These are phyloP conservation scores for Lophiotrema nucula DNA, from an alignment of 495 filamentous ascomycete species.

Conservation along the genomic window DNA sequence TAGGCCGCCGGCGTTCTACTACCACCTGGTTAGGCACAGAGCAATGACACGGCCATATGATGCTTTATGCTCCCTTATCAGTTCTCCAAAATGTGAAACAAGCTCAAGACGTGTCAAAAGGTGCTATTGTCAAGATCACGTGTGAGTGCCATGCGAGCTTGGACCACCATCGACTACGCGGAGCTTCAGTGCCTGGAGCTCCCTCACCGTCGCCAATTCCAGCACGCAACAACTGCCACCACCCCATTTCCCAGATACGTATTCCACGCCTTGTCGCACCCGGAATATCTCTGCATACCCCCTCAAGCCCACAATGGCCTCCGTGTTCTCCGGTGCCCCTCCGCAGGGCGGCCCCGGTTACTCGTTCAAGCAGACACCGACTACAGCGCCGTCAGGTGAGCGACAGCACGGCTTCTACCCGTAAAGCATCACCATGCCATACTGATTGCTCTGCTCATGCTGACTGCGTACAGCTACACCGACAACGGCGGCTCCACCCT, in stretches of 20 bases:
- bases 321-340: constrained; percentile 38
- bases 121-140: too few species aligned
- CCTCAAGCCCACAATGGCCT: constrained; percentile 42
- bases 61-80: too few species aligned
- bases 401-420: constrained; percentile 90
- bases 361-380: constrained; percentile 56
- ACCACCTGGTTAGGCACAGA: too few species aligned
- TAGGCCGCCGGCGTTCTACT: too few species aligned
- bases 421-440: constrained; percentile 52
- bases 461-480: constrained; percentile 64
- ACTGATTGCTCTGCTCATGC: constrained; percentile 21
- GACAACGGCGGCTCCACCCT: constrained; percentile 97
- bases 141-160: too few species aligned
- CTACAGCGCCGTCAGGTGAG: constrained; percentile 41
- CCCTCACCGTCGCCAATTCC: not conserved
- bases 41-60: too few species aligned
- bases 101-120: too few species aligned
- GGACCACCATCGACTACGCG: too few species aligned
- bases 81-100: too few species aligned
- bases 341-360: constrained; percentile 49
- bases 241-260: too few species aligned
- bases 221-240: not conserved
- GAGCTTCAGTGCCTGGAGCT: not conserved
- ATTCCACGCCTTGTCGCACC: too few species aligned
- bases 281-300: too few species aligned